These are phyloP conservation scores for Chrysophaeum taylorii DNA, from an alignment of 352 stramenopile genomes.

Conservation along the genomic window DNA sequence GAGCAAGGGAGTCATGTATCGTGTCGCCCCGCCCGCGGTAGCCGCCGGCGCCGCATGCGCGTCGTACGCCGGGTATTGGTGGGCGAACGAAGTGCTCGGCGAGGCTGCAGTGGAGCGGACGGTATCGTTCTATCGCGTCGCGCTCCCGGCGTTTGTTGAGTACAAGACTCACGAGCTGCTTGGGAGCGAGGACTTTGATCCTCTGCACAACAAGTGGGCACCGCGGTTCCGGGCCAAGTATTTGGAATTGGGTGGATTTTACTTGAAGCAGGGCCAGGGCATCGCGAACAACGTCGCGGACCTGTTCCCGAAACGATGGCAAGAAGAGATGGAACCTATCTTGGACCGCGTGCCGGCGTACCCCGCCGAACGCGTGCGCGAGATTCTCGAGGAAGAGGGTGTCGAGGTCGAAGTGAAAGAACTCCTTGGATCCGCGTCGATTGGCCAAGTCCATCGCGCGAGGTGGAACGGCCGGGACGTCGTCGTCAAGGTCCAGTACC, in stretches of 20 bases:
- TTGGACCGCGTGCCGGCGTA: constrained; percentile 10
- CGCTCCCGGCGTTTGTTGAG: too few species aligned
- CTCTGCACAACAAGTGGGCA: constrained; percentile 7
- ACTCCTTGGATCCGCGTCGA: constrained; percentile 75
- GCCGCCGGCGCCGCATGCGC: too few species aligned
- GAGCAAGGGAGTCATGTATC: too few species aligned
- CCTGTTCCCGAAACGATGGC: constrained; percentile 1
- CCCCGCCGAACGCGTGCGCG: background rate
- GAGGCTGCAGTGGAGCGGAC: too few species aligned
- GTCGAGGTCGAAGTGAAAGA: background rate
- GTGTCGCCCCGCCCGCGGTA: too few species aligned
- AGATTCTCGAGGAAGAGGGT: background rate
- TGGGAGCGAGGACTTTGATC: constrained; percentile 10
- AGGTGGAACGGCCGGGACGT: constrained; percentile 61
- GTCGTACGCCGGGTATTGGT: too few species aligned
- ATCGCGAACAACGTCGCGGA: constrained; percentile 11
- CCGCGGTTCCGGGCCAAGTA: constrained; percentile 4
- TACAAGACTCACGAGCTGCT: too few species aligned
- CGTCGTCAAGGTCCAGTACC: constrained; percentile 80
- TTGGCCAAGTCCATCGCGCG: constrained; percentile 83
- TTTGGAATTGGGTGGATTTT: constrained; percentile 16
- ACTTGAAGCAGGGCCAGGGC: constrained; percentile 17
- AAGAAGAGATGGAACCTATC: constrained; percentile 8
- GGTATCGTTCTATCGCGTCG: too few species aligned
- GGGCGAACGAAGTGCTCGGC: too few species aligned